phyloP scores from a whole-genome alignment of 371 early-diverging fungal genomes.

The Synchytrium microbalum region DNA sequence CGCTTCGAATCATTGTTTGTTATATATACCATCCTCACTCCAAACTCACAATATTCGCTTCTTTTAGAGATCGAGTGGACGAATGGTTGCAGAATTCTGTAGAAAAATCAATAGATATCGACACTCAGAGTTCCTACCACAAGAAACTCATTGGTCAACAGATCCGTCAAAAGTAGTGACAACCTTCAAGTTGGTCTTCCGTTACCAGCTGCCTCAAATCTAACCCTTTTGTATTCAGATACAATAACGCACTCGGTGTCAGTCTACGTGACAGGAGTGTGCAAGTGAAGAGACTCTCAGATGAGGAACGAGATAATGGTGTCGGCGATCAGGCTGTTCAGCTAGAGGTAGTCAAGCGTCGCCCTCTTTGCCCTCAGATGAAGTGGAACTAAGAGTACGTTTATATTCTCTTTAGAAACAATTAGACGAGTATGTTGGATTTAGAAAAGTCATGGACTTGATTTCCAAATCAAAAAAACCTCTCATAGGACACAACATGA shows the following conservation, averaged over 20 bases:
- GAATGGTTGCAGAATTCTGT: constrained; percentile 40
- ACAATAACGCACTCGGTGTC: not conserved
- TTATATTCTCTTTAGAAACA: constrained; percentile 35
- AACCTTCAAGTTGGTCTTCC: not conserved
- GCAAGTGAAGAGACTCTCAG: not conserved
- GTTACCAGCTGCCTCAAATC: no score
- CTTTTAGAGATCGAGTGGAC: constrained; percentile 30
- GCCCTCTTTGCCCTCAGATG: constrained; percentile 19
- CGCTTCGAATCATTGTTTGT: not conserved
- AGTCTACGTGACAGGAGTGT: not conserved
- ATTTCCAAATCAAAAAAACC: constrained; percentile 59
- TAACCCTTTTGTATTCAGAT: no score
- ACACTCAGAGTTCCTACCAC: constrained; percentile 47
- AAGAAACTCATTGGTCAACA: constrained; percentile 38
- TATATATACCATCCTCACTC: not conserved
- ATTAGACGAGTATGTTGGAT: constrained; percentile 57
- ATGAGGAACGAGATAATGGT: not conserved
- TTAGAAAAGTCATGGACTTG: constrained; percentile 69
- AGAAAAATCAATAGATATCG: constrained; percentile 37
- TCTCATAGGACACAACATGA: constrained; percentile 78
- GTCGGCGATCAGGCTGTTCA: not conserved
- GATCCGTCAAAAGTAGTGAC: not conserved
- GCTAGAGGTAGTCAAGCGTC: not conserved
- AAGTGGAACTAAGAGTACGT: constrained; percentile 3
- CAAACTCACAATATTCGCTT: no score